Percentiles rank a stretch among this genome's conserved stretches.
These are phyloP conservation scores for Globisporangium okanoganense DNA, from an alignment of 352 stramenopile species.

Conservation along the genomic window DNA sequence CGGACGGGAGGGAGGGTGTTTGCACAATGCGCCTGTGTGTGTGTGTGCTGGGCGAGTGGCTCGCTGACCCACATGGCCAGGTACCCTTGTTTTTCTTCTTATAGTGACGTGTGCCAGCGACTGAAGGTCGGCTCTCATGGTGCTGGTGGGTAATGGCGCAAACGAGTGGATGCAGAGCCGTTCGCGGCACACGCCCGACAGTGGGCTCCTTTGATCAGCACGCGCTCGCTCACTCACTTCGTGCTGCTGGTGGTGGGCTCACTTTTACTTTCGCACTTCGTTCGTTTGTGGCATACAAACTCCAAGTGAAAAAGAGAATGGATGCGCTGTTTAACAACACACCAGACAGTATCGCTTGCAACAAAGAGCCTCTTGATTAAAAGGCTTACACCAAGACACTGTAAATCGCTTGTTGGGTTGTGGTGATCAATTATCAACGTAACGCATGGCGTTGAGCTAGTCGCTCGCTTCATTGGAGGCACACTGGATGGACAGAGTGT, in stretches of 20 bases:
- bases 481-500: too few relatives aligned
- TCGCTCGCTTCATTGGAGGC: neutral
- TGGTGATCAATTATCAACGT: too few relatives aligned
- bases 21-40: neutral
- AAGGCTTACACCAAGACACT: too few relatives aligned
- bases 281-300: neutral
- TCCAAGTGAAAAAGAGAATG: neutral
- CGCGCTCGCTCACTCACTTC: neutral
- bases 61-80: neutral
- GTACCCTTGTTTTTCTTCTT: neutral
- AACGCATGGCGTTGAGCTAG: neutral
- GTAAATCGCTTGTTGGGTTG: too few relatives aligned
- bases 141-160: neutral
- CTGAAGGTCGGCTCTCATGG: too few relatives aligned
- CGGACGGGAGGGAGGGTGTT: neutral
- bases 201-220: neutral
- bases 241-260: neutral
- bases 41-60: neutral
- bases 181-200: slow-evolving; percentile 16
- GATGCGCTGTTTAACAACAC: slow-evolving; percentile 1
- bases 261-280: slow-evolving; percentile 1
- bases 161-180: slow-evolving; percentile 15
- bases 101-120: too few relatives aligned
- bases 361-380: neutral
- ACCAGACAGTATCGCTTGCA: neutral